These are phyloP conservation scores for Trichophyton verrucosum DNA, from an alignment of 2,329 filamentous ascomycete species.

Conservation along the genomic window DNA sequence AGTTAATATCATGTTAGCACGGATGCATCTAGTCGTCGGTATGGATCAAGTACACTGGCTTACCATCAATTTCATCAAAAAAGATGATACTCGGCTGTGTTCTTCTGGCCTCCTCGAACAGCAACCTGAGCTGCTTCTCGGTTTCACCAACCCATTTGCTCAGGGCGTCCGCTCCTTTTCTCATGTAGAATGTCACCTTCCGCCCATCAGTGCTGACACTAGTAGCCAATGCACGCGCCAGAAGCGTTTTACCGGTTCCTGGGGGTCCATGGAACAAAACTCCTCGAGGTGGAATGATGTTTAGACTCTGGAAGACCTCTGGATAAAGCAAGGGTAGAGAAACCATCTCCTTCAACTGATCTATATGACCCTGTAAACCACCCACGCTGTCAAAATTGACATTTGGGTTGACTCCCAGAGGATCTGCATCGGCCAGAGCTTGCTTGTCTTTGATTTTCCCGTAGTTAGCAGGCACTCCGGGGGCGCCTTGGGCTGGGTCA, in stretches of 20 bases:
- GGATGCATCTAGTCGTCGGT: background rate
- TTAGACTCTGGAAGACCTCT: constrained; percentile 80
- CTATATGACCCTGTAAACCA: constrained; percentile 83
- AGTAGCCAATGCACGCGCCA: constrained; percentile 83
- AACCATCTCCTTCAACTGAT: constrained; percentile 98
- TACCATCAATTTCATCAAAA: constrained; percentile 95
- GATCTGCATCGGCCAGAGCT: constrained; percentile 83
- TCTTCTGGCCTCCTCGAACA: constrained; percentile 91
- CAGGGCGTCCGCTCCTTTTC: constrained; percentile 91
- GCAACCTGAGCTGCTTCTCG: constrained; percentile 79
- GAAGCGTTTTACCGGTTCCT: constrained; percentile 93
- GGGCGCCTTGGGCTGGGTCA: constrained; percentile 43
- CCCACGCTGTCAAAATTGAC: constrained; percentile 93
- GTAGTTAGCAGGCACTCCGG: constrained; percentile 63
- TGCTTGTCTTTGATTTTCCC: constrained; percentile 92
- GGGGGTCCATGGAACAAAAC: constrained; percentile 95
- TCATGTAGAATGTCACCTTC: constrained; percentile 99
- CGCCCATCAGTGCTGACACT: constrained; percentile 77
- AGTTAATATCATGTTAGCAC: background rate
- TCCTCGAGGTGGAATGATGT: constrained; percentile 85
- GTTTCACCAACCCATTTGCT: constrained; percentile 99
- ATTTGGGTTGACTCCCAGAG: constrained; percentile 79
- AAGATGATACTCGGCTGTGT: constrained; percentile 99
- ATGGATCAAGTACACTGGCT: constrained; percentile 10
- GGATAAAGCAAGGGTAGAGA: constrained; percentile 87